phyloP scores from a whole-genome alignment of 306 rosid species.

The Rosa persica region DNA sequence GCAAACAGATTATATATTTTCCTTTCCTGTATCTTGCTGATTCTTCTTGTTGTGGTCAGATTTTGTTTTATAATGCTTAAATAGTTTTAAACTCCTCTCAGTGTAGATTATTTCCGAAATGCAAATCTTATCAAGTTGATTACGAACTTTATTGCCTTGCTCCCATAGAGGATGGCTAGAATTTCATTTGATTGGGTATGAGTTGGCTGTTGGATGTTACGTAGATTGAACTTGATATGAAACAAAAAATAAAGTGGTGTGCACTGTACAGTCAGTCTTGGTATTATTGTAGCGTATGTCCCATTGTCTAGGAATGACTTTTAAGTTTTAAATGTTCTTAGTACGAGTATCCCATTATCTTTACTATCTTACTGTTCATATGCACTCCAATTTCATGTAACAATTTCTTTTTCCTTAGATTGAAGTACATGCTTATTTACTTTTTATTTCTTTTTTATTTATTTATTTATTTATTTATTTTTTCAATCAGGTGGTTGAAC shows the following conservation, averaged over 20 bases:
- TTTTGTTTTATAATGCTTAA: not conserved
- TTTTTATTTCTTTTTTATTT: slow-evolving; percentile 5
- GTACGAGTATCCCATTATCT: too few species aligned
- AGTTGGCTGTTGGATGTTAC: not conserved
- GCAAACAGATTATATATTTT: not conserved
- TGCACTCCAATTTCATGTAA: not conserved
- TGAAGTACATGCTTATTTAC: not conserved
- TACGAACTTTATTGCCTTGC: not conserved
- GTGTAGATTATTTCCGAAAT: not conserved
- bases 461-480: not conserved
- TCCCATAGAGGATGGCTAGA: not conserved
- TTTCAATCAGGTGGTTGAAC: slow-evolving; percentile 59
- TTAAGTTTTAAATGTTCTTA: not conserved
- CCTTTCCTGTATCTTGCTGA: not conserved
- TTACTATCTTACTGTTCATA: not conserved
- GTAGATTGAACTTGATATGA: not conserved
- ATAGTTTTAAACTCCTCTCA: not conserved
- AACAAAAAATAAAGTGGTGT: not conserved
- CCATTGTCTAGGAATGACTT: not conserved
- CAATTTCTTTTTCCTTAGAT: not conserved
- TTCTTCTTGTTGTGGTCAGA: not conserved
- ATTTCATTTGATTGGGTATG: not conserved
- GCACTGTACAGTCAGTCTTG: not conserved
- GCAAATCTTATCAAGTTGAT: not conserved
- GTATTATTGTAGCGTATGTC: not conserved